Base-by-base conservation (phyloP, 768 basidiomycete species). In the Rhodocollybia butyracea region DNA sequence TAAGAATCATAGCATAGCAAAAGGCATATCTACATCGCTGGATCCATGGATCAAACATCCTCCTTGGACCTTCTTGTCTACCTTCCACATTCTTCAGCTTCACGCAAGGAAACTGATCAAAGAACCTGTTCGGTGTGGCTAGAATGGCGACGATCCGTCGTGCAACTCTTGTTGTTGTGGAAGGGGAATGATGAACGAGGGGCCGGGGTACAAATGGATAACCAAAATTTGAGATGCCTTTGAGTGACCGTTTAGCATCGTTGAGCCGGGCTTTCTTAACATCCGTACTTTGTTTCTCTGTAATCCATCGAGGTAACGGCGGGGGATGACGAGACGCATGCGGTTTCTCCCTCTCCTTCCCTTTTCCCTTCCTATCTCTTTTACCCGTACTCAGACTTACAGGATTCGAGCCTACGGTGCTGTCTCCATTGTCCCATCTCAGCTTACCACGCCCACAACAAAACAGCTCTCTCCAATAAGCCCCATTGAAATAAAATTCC, bases 141-240 rank as follows among this genome's bases (percentile, higher is more conserved):
- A 82, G 67, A 62, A 81, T 48, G 57, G 66, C 72, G 48, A 59
- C 60, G 29, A 64, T 48, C 32, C 67, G 57, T 51, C 63, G 55
- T 40, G 51, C 56, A 36, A 56, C 39, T 32, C 61, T 38, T 41
- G 60, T 53, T 56, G 55, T 26, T 19, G 19, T 17, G 5, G 56
- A 34, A 42, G 65, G 12, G 58, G 60, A 63, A 66, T 69, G 58
- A 63, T 64, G 67, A 59, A 61, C 60, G 39, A 69, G 68, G 2
- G 82, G 78, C 10, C 82, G 77, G 2, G 82, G 74, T 34, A 85
- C 72, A 59, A 86, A 84, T 13, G 85, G 85, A 57, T 86, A 83
- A 13, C 84, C 80, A 57, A 77, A 78, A n/a, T n/a, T n/a, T 15
- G 73, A 77, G 39, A 79, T 78, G 1, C 77, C 78, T 47, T 71